phyloP scores from a whole-genome alignment of 257 asterid genomes.

The Leptodermis oblonga region DNA sequence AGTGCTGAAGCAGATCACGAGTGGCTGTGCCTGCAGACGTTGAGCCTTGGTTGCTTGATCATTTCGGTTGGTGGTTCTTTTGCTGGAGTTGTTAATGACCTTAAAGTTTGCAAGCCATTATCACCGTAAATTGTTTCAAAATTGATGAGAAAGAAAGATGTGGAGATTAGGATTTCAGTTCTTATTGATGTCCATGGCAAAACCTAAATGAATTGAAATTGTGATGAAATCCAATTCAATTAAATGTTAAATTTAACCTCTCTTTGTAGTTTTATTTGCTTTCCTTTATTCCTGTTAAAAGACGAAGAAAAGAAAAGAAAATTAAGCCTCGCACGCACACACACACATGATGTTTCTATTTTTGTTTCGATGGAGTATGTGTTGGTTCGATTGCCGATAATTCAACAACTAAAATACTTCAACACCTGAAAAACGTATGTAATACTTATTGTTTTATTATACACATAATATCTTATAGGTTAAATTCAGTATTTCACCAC shows the following conservation, averaged over 20 bases:
- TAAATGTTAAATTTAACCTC: not conserved
- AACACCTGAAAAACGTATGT: too few species aligned
- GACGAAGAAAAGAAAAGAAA: too few species aligned
- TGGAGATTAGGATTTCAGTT: constrained; percentile 18
- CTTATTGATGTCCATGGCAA: constrained; percentile 21
- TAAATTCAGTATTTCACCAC: too few species aligned
- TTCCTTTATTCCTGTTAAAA: not conserved
- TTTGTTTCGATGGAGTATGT: too few species aligned
- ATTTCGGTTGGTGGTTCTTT: constrained; percentile 64
- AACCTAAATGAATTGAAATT: constrained; percentile 10
- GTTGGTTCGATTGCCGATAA: too few species aligned
- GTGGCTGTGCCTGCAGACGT: constrained; percentile 53
- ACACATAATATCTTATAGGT: too few species aligned
- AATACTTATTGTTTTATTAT: too few species aligned
- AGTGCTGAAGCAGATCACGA: constrained; percentile 52
- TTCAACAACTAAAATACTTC: too few species aligned
- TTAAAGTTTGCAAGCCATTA: constrained; percentile 60
- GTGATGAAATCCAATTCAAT: not conserved
- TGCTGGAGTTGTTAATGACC: constrained; percentile 69
- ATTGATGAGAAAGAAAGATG: too few species aligned
- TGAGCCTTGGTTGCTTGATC: constrained; percentile 56
- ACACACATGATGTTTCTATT: constrained; percentile 18
- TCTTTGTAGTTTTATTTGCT: constrained; percentile 13
- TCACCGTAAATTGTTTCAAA: not conserved
- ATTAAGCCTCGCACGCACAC: constrained; percentile 7